Evolutionary conservation across 805 yeast species (phyloP).

Genomic region (Wickerhamiella kurtzmanii): DNA sequence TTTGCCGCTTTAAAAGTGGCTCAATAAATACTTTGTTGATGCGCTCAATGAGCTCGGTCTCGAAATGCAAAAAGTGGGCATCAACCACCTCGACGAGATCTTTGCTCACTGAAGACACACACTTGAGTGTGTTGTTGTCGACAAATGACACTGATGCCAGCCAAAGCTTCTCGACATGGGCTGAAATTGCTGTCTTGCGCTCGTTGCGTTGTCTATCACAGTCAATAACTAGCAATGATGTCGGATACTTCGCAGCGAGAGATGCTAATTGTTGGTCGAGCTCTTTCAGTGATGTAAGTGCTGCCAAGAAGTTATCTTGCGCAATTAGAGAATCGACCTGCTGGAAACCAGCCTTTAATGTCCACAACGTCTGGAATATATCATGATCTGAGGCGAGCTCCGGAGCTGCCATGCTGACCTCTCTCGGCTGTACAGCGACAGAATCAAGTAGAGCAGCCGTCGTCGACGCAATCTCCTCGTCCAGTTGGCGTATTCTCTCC

Average conservation of each 20-base stretch:
- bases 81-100: not conserved
- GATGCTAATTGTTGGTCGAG: not conserved
- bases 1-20: not conserved
- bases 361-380: conserved; percentile 4
- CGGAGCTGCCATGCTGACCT: not conserved
- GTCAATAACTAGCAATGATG: conserved; percentile 1
- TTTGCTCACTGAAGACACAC: not conserved
- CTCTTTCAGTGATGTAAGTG: not conserved
- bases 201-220: not conserved
- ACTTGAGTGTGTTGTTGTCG: too few relatives aligned
- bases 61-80: not conserved
- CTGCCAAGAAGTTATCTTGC: conserved; percentile 2
- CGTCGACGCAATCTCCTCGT: not conserved
- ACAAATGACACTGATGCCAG: too few relatives aligned
- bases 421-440: not conserved
- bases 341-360: conserved; percentile 5
- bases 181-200: not conserved
- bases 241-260: not conserved
- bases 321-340: conserved; percentile 3
- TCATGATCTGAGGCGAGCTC: conserved; percentile 1
- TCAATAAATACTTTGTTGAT: not conserved
- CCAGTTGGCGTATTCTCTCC: not conserved
- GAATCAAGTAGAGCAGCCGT: not conserved
- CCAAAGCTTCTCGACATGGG: not conserved
- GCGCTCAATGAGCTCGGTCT: not conserved